These are phyloP conservation scores for Teratosphaeriaceae sp. DNA, from an alignment of 2,329 filamentous ascomycete species.

Conservation along the genomic window DNA sequence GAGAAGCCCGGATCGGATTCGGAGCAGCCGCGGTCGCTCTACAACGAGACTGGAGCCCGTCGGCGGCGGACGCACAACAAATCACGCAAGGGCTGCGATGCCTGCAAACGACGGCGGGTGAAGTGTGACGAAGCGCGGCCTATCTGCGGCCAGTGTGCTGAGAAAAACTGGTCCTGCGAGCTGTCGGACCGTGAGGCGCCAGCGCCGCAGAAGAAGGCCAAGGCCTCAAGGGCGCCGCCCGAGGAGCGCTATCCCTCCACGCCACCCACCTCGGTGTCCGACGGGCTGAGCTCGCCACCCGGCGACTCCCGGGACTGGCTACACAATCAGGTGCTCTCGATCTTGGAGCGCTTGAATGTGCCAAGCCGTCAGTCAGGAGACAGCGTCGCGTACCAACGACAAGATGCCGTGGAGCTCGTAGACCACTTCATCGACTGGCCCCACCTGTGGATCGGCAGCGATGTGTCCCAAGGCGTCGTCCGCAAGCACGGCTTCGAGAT, in stretches of 20 bases:
- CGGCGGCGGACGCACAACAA: conserved; percentile 11
- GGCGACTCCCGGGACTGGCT: neutral
- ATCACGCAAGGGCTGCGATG: conserved; percentile 15
- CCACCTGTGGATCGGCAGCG: conserved; percentile 10
- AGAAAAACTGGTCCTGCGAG: conserved; percentile 12
- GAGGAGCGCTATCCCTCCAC: neutral
- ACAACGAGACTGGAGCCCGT: conserved; percentile 10
- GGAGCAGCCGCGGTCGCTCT: conserved; percentile 5
- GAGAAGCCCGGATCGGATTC: conserved; percentile 5
- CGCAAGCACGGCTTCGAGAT: conserved; percentile 51
- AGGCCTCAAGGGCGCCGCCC: neutral
- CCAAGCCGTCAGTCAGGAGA: conserved; percentile 3
- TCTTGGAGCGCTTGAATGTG: conserved; percentile 5
- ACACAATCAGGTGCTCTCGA: conserved; percentile 4
- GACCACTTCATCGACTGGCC: conserved; percentile 13
- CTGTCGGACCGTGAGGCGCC: neutral
- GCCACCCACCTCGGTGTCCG: neutral
- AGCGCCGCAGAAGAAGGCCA: neutral
- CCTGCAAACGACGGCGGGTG: conserved; percentile 18
- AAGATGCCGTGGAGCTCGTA: conserved; percentile 10
- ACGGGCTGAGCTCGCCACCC: neutral
- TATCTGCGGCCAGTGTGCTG: conserved; percentile 14
- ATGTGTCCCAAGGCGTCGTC: conserved; percentile 9
- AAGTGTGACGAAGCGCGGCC: conserved; percentile 21
- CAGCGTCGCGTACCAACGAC: conserved; percentile 5